phyloP scores from a whole-genome alignment of 1,284 basidiomycete genomes.

The Ustilago hordei region DNA sequence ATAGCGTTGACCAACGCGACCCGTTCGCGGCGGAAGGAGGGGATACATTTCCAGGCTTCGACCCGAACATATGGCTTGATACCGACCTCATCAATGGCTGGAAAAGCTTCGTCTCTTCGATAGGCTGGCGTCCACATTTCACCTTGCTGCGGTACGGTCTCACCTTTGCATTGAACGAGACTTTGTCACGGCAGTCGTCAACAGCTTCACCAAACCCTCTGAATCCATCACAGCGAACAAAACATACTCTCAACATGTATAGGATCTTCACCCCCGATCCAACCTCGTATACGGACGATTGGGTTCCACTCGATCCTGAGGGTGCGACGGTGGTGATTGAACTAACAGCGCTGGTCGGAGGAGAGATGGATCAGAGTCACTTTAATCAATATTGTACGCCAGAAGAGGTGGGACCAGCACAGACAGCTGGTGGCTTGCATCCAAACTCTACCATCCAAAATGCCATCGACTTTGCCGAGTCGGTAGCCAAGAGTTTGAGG shows the following conservation, averaged over 20 bases:
- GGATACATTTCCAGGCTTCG: conserved; percentile 9
- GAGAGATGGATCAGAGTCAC: conserved; percentile 35
- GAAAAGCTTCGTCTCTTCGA: conserved; percentile 38
- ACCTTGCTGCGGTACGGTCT: conserved; percentile 36
- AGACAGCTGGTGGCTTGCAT: conserved; percentile 16
- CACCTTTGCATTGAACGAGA: conserved; percentile 24
- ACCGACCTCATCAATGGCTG: conserved; percentile 37
- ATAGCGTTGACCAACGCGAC: not conserved
- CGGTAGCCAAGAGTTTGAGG: conserved; percentile 26
- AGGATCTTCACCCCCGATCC: conserved; percentile 49
- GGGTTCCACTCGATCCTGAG: conserved; percentile 37
- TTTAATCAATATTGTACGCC: conserved; percentile 31
- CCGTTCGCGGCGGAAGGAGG: conserved; percentile 1
- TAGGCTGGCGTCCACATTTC: conserved; percentile 46
- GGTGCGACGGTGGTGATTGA: conserved; percentile 43
- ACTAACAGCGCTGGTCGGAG: conserved; percentile 27
- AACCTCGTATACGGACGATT: conserved; percentile 36
- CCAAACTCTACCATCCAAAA: conserved; percentile 36
- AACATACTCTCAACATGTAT: conserved; percentile 35
- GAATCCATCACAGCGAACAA: conserved; percentile 29
- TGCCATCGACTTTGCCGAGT: conserved; percentile 35
- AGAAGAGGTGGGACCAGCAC: not conserved
- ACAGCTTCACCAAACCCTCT: conserved; percentile 10
- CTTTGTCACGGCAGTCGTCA: conserved; percentile 15
- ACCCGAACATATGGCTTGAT: conserved; percentile 21